Conservation (phyloP, 352 stramenopile genomes). For the Pythium brassicae region DNA sequence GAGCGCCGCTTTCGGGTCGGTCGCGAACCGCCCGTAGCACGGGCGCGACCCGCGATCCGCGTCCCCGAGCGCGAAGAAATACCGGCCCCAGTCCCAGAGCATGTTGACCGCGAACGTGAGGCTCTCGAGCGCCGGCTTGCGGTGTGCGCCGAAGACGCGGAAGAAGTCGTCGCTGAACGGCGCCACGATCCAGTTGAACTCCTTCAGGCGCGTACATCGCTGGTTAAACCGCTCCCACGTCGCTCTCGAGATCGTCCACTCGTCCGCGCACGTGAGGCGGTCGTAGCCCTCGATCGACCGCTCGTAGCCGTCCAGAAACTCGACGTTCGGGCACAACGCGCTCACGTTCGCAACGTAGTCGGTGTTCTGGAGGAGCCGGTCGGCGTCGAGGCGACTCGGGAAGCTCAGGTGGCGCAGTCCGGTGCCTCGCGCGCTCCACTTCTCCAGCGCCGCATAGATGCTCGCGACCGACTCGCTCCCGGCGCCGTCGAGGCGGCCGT, state of each 20-base stretch:
- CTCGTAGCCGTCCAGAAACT: conserved; percentile 54
- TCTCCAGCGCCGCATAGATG: conserved; percentile 22
- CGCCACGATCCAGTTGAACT: conserved; percentile 60
- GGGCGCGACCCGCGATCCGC: neutral
- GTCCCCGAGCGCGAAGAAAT: conserved; percentile 20
- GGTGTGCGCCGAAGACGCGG: conserved; percentile 30
- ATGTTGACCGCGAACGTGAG: conserved; percentile 30
- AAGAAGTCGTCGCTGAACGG: conserved; percentile 51
- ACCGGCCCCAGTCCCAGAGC: conserved; percentile 31
- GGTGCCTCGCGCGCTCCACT: conserved; percentile 30
- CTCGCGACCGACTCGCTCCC: neutral
- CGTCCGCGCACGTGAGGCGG: conserved; percentile 42
- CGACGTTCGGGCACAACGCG: conserved; percentile 41
- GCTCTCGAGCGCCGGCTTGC: conserved; percentile 35
- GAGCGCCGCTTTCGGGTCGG: conserved; percentile 20
- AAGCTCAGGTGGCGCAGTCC: conserved; percentile 40
- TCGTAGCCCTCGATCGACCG: conserved; percentile 42
- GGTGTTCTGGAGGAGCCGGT: conserved; percentile 26
- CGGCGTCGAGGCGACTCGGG: neutral
- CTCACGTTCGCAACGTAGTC: conserved; percentile 38
- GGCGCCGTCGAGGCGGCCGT: neutral
- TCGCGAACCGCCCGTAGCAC: conserved; percentile 23
- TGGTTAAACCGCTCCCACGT: conserved; percentile 40
- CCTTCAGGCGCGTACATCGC: conserved; percentile 29
- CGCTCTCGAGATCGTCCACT: conserved; percentile 36